phyloP scores from a whole-genome alignment of 2,329 filamentous ascomycete species.

The Aspergillus transmontanensis region DNA sequence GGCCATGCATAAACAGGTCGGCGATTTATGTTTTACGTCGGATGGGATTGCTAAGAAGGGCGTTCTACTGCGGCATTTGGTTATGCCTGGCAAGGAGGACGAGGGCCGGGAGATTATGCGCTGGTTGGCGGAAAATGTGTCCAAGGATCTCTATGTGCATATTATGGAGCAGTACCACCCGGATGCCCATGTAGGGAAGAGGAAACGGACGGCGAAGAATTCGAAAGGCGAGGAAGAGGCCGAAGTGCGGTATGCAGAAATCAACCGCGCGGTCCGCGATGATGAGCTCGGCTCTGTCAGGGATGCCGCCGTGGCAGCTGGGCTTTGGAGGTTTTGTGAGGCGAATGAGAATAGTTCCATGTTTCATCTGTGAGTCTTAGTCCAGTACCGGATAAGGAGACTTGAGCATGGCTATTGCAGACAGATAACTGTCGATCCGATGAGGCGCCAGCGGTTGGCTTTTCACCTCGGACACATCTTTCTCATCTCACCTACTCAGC shows the following conservation, averaged over 20 bases:
- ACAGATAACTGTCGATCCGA: not conserved
- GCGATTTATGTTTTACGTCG: slow-evolving; percentile 77
- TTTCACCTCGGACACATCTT: no score
- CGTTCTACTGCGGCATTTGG: slow-evolving; percentile 74
- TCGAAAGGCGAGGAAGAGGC: slow-evolving; percentile 32
- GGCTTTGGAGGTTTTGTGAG: slow-evolving; percentile 79
- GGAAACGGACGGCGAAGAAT: slow-evolving; percentile 38
- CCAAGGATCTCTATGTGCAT: slow-evolving; percentile 75
- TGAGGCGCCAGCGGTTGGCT: not conserved
- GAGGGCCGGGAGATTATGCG: slow-evolving; percentile 74
- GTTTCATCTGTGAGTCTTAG: slow-evolving; percentile 48
- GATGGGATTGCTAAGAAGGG: slow-evolving; percentile 81
- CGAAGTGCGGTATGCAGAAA: slow-evolving; percentile 70
- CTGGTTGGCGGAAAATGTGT: slow-evolving; percentile 74
- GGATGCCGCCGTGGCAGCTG: slow-evolving; percentile 68
- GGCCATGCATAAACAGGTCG: slow-evolving; percentile 79
- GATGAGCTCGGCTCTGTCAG: slow-evolving; percentile 68
- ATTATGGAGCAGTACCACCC: slow-evolving; percentile 90
- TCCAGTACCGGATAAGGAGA: not conserved
- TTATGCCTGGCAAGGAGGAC: slow-evolving; percentile 79
- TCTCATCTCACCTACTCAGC: not conserved
- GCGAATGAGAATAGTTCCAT: slow-evolving; percentile 53
- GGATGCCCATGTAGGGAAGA: slow-evolving; percentile 78
- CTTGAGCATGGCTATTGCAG: not conserved
- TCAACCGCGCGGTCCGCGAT: slow-evolving; percentile 70